Evolutionary conservation across 1,139 yeast genomes (phyloP), one percentile per base, ranked within the genome.

Genomic region (Citeromyces siamensis): DNA sequence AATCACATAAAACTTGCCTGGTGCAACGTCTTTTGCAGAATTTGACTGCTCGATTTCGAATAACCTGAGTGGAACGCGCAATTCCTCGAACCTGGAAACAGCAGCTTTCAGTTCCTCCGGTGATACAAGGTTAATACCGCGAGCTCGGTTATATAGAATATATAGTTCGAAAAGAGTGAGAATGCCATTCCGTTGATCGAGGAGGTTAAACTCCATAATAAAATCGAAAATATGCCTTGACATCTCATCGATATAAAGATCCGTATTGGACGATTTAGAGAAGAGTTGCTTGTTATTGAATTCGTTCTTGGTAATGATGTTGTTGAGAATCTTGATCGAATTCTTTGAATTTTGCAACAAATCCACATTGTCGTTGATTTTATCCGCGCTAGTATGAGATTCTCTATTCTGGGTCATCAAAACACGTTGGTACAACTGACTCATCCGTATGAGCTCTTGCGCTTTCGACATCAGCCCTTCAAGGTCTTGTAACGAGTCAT

Each of bases 391-490:
- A 7, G 35, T 37, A 20, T 33, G 40, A 6, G 18, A 12, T 3
- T 28, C 14, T 22, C 21, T 34, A 28, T n/a, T 19, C 26, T 6
- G 42, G 37, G 37, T 40, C 32, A 43, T 35, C 20, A 55, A 41
- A 1, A 50, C 41, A 18, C 38, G 42, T 26, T 49, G 51, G 33
- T 49, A 51, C 14, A 51, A 46, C 19, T 49, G 51, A 12, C 59
- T 75, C 22, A 86, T 56, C 34, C 65, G 62, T 33, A 79, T 71
- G 36, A 88, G 68, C 40, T 86, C 94, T 46, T 75, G 75, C 1
- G 88, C 94, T 43, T 82, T 71, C 19, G 75, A 67, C 79, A 85
- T 78, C 37, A 88, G 60, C 34, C 80, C 79, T 43, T 80, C 80
- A 35, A 88, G 58, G 53, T 85, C 95, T 38, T 78, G 81, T 32